Base-by-base conservation (phyloP, 345 rosid species). In the Eucalyptus leucophloia region DNA sequence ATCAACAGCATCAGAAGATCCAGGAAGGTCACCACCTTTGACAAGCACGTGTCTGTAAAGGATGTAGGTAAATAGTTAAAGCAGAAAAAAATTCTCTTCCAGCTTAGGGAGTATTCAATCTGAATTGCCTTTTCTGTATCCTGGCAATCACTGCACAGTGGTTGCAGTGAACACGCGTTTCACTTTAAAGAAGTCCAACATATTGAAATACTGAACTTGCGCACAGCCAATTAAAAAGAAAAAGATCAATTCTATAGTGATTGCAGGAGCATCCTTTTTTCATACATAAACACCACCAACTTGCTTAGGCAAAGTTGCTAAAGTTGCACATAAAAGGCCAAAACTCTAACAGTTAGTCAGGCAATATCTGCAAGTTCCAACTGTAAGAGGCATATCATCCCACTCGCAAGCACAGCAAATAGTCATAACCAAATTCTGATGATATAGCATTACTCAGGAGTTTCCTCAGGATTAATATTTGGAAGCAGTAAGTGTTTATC, bases 11-110 rank as follows among this genome's bases (percentile, higher is more conserved):
- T 98, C 99, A 77, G 86, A 91, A 87, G 98, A 95, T 86, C 93
- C 95, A 49, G 97, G 98, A 62, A 98, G 98, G 90, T 98, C 97
- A 80, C 99, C 99, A 62, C 99, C 99, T 94, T 98, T 97, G 89
- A 98, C 96, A 91, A 97, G 97, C 47, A 98, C 98, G 23, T 90
- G 94, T 93, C 99, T 98, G 95, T 86, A 89, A 77, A 21, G 91
- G 86, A 50, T 51, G 44, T 49, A 34, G 40, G 80, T 91, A 86
- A 81, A 87, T 65, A 14, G 60, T 80, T 49, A 80, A 82, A 80
- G 24, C 23, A 86, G 65, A 23, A 77, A 85, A 58, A 34, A 85
- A 7, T 34, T 89, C 47, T 30, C 65, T 19, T 83, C 77, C 50
- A 89, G 72, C 54, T 44, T 28, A n/a, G 47, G 30, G 0, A 77